A percentile compares a stretch with the other conserved stretches of the same genome.
Conservation (phyloP, 202 grass and related monocot genomes). For the Dendrocalamus latiflorus region DNA sequence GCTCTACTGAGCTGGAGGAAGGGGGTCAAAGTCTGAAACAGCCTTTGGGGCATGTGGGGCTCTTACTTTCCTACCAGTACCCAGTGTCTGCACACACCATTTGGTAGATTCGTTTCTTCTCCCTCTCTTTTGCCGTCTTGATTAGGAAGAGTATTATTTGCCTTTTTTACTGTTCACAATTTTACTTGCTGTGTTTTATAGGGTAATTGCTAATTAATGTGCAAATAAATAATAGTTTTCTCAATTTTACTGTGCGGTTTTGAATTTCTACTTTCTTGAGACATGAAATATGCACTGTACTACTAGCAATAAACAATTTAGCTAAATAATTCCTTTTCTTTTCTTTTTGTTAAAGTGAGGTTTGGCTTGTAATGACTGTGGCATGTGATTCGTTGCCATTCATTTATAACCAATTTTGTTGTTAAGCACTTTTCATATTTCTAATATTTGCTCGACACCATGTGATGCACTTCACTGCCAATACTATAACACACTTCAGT, state of each 20-base stretch:
- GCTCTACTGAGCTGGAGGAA: constrained; percentile 60
- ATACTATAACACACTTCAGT: too few species aligned
- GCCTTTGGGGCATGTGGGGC: constrained; percentile 48
- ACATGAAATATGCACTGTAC: too few species aligned
- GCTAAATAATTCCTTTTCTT: too few species aligned
- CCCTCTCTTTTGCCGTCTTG: neutral
- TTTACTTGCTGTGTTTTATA: neutral
- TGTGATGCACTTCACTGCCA: too few species aligned
- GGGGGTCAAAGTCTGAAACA: constrained; percentile 48
- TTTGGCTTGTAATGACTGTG: too few species aligned
- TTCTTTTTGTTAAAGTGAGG: too few species aligned
- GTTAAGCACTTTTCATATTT: too few species aligned
- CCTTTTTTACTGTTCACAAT: neutral
- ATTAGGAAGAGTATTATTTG: neutral
- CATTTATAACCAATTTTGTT: too few species aligned
- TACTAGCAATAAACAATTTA: too few species aligned
- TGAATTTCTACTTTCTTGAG: neutral
- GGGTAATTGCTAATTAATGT: neutral
- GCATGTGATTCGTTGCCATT: too few species aligned
- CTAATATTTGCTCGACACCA: too few species aligned
- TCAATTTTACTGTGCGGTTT: neutral
- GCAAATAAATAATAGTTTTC: too few species aligned
- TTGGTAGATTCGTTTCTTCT: neutral
- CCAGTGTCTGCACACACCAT: constrained; percentile 38
- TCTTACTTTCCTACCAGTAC: constrained; percentile 50